These are phyloP conservation scores for Trichosanthes truncata DNA, from an alignment of 306 rosid species.

Conservation along the genomic window DNA sequence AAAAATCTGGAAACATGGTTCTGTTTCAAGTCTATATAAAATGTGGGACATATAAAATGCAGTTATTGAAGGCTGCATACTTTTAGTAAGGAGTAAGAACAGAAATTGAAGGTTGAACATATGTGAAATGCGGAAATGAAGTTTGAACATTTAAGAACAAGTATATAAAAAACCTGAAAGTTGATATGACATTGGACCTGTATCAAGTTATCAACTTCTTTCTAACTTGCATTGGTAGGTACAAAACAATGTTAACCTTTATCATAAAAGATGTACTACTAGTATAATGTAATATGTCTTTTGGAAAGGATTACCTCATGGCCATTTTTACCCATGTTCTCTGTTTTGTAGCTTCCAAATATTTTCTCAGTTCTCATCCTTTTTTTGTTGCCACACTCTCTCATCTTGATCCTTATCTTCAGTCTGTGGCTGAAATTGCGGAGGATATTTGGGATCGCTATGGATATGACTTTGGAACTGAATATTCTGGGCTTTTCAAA, in stretches of 20 bases:
- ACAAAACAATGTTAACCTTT: neutral
- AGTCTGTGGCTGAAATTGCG: constrained; percentile 87
- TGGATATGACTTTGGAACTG: constrained; percentile 81
- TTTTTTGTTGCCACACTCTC: neutral
- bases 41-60: neutral
- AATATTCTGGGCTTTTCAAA: constrained; percentile 75
- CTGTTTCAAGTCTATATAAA: neutral
- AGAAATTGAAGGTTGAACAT: neutral
- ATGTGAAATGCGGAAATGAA: neutral
- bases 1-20: neutral
- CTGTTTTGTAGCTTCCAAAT: neutral
- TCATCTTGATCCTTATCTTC: constrained; percentile 18
- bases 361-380: neutral
- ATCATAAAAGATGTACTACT: neutral
- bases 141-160: neutral
- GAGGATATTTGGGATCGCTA: constrained; percentile 98
- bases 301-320: neutral
- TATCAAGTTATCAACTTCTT: neutral
- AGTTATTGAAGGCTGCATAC: neutral
- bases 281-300: neutral
- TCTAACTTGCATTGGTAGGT: neutral
- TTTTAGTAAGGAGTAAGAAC: neutral
- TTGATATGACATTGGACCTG: neutral
- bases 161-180: neutral
- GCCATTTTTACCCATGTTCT: neutral